phyloP scores from a whole-genome alignment of 257 asterid species.

The Penstemon eatonii region DNA sequence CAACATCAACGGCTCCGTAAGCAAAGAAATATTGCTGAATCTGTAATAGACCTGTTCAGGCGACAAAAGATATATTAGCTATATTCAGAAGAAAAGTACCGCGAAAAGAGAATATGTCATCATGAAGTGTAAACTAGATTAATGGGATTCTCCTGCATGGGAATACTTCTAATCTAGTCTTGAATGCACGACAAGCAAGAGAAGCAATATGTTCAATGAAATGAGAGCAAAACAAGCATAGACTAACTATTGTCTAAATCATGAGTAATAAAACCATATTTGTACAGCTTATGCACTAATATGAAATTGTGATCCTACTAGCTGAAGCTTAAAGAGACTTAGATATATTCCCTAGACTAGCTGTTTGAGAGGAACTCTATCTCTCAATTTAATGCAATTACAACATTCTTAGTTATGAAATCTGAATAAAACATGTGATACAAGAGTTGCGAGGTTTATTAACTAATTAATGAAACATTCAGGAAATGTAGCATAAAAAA shows the following conservation, averaged over 20 bases:
- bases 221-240: neutral
- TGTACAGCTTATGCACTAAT: no score
- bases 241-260: neutral
- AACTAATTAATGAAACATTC: no score
- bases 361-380: neutral
- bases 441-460: neutral
- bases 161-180: conserved; percentile 11
- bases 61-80: conserved; percentile 27
- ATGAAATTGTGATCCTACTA: neutral
- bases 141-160: neutral
- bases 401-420: neutral
- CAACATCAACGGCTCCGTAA: conserved; percentile 88
- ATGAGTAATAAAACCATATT: neutral
- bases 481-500: neutral
- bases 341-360: neutral
- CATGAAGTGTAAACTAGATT: neutral
- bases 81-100: conserved; percentile 9
- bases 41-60: conserved; percentile 74
- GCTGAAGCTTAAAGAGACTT: neutral
- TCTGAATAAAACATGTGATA: neutral
- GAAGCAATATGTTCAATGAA: neutral
- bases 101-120: conserved; percentile 2
- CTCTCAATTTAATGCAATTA: neutral
- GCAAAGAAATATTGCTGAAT: conserved; percentile 78
- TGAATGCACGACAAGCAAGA: neutral